Evolutionary conservation across 495 filamentous ascomycete species (phyloP).

Genomic region (Evansstolkia leycettana): DNA sequence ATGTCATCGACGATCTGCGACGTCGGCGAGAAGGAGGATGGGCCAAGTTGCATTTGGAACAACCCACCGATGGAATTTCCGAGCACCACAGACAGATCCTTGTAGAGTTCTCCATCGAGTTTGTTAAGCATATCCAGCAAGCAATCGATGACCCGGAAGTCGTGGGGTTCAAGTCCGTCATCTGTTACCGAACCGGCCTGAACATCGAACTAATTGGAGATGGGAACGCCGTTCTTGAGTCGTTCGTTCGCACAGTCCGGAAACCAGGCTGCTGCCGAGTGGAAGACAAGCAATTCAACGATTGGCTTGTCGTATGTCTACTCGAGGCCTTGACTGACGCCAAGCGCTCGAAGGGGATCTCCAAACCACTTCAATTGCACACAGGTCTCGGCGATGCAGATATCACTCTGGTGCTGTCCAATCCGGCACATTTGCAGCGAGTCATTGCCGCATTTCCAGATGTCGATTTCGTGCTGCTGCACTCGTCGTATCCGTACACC

Average conservation of each 20-base stretch:
- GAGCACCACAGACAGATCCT: not conserved
- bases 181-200: conserved; percentile 76
- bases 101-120: conserved; percentile 26
- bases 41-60: too few relatives aligned
- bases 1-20: conserved; percentile 40
- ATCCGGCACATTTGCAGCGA: conserved; percentile 64
- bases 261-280: conserved; percentile 34
- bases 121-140: conserved; percentile 33
- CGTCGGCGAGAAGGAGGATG: conserved; percentile 6
- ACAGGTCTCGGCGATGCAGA: conserved; percentile 81
- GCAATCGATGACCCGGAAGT: conserved; percentile 54
- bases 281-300: conserved; percentile 49
- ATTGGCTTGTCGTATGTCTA: conserved; percentile 48
- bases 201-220: too few relatives aligned
- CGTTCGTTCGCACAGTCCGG: conserved; percentile 17
- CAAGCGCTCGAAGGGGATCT: conserved; percentile 10
- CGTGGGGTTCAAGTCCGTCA: conserved; percentile 73
- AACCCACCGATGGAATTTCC: too few relatives aligned
- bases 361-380: conserved; percentile 78
- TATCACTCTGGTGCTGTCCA: conserved; percentile 54
- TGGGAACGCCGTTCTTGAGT: conserved; percentile 17
- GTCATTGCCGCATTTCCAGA: conserved; percentile 58
- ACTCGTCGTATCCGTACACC: conserved; percentile 77
- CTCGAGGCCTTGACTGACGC: conserved; percentile 17
- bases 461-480: conserved; percentile 68